Percentiles rank a stretch among this genome's conserved stretches.
Conservation (phyloP, 2,329 filamentous ascomycete species). For the Xylaria hypoxylon region DNA sequence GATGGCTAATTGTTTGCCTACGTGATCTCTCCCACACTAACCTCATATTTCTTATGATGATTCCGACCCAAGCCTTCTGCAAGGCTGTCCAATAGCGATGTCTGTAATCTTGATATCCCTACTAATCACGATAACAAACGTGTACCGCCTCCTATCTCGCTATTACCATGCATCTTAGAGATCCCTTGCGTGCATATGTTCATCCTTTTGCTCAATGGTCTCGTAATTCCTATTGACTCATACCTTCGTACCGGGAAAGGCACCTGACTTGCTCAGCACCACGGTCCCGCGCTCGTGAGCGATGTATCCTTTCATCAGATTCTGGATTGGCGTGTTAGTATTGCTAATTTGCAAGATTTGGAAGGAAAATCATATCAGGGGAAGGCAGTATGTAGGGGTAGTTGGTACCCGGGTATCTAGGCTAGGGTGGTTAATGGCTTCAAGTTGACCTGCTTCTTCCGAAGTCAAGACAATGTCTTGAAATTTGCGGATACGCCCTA, state of each 20-base stretch:
- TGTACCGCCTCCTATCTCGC: constrained; percentile 26
- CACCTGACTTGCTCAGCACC: constrained; percentile 90
- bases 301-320: constrained; percentile 98
- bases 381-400: neutral
- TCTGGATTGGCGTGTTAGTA: constrained; percentile 63
- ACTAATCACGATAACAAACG: constrained; percentile 6
- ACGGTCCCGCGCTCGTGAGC: constrained; percentile 89
- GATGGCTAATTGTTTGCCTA: neutral
- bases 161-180: neutral
- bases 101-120: constrained; percentile 15
- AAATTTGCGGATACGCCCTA: neutral
- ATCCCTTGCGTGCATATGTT: neutral
- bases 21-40: constrained; percentile 34
- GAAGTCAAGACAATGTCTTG: neutral
- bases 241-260: constrained; percentile 90
- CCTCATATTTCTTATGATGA: constrained; percentile 24
- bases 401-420: too few species aligned
- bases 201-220: constrained; percentile 14
- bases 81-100: constrained; percentile 35
- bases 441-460: neutral
- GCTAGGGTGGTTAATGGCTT: neutral
- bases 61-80: constrained; percentile 28
- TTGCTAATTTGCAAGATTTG: constrained; percentile 6
- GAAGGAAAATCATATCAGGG: neutral
- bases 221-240: constrained; percentile 51